Evolutionary conservation across 2,329 filamentous ascomycete species (phyloP).

Genomic region (Pseudogymnoascus sp.): DNA sequence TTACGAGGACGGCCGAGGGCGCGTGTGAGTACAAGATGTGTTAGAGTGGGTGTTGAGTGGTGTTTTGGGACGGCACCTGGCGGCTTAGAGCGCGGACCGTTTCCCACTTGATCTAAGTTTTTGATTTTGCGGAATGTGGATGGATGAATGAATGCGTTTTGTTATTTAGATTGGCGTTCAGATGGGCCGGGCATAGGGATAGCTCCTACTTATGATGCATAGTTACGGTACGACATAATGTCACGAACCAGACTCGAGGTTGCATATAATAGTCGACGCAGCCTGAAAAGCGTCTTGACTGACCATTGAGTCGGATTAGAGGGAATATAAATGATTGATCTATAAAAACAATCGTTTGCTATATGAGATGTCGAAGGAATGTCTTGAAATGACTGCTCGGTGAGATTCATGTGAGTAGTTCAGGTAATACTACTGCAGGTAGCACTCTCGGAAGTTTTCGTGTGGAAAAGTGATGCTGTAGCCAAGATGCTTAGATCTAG

Average conservation of each 20-base stretch:
- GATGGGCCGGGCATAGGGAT: conserved; percentile 4
- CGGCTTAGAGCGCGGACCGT: conserved; percentile 2
- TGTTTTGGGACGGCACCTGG: background rate
- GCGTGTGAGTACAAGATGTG: conserved; percentile 73
- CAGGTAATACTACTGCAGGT: background rate
- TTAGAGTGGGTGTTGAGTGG: conserved; percentile 29
- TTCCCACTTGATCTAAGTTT: background rate
- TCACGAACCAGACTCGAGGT: background rate
- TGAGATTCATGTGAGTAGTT: background rate
- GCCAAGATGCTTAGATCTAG: background rate
- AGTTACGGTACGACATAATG: conserved; percentile 3
- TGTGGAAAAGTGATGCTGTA: background rate
- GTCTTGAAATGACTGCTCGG: background rate
- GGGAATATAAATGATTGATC: conserved; percentile 1
- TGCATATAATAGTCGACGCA: conserved; percentile 3
- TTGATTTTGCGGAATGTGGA: background rate
- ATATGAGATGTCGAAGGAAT: background rate
- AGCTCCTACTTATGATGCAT: conserved; percentile 1
- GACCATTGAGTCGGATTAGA: conserved; percentile 5
- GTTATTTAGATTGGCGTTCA: conserved; percentile 4
- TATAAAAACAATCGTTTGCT: background rate
- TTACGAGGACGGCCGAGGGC: conserved; percentile 59
- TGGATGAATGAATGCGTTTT: conserved; percentile 2
- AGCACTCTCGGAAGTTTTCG: background rate
- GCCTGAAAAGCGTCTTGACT: conserved; percentile 3